Conservation (phyloP, 257 asterid species). For the Solanum acaule region DNA sequence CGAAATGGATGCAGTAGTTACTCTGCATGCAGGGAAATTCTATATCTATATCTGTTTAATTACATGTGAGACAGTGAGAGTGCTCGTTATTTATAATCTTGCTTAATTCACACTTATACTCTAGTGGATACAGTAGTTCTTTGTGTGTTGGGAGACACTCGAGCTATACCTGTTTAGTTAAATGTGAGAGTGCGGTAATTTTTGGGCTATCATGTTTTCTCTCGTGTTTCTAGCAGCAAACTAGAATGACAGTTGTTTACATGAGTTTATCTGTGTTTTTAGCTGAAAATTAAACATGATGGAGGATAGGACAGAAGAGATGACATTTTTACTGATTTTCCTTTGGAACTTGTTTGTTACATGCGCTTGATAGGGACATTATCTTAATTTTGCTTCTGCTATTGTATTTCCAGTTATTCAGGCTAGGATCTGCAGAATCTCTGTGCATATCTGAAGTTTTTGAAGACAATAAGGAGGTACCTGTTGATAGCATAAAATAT, state of each 20-base stretch:
- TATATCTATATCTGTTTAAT: neutral
- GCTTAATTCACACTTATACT: neutral
- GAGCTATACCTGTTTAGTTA: neutral
- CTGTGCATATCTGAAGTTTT: constrained; percentile 64
- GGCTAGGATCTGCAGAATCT: constrained; percentile 56
- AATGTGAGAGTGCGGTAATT: neutral
- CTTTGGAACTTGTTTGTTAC: neutral
- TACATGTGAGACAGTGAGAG: constrained; percentile 1
- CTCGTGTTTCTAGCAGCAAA: neutral
- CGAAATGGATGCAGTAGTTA: neutral
- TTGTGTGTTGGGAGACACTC: neutral
- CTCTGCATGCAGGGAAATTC: neutral
- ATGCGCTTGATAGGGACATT: neutral
- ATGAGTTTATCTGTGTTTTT: neutral
- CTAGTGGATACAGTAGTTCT: neutral
- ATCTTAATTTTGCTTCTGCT: neutral
- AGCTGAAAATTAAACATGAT: neutral
- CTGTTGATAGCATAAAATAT: neutral
- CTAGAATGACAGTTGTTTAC: neutral
- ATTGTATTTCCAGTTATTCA: constrained; percentile 54
- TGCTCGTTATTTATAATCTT: neutral
- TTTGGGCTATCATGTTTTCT: neutral
- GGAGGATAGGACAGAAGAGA: neutral
- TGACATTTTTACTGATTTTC: neutral
- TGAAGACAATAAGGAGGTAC: constrained; percentile 58